Conservation (phyloP, 192 early-diverging fungal genomes). For the Coemansia sp. region DNA sequence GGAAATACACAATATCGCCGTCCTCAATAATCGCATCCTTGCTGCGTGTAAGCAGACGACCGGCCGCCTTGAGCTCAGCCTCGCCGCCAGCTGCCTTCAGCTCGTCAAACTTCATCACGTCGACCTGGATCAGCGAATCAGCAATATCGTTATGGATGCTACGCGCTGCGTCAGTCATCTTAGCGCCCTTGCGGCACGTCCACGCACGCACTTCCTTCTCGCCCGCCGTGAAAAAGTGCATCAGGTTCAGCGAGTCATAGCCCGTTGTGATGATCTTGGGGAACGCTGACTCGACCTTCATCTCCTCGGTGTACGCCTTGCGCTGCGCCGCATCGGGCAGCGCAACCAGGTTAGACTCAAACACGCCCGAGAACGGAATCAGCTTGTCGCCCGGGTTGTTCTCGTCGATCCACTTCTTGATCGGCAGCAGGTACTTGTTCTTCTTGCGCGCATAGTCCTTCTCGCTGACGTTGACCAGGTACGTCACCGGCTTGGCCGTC, state of each 20-base stretch:
- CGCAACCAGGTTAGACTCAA: conserved; percentile 67
- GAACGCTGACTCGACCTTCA: conserved; percentile 67
- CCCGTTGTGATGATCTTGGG: conserved; percentile 92
- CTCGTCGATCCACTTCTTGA: conserved; percentile 91
- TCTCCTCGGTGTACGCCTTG: conserved; percentile 62
- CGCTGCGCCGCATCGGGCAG: conserved; percentile 60
- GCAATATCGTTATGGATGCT: conserved; percentile 88
- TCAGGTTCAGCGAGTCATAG: conserved; percentile 80
- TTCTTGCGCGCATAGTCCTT: conserved; percentile 90
- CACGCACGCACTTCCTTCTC: conserved; percentile 89
- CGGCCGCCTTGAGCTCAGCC: conserved; percentile 83
- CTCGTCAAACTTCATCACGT: conserved; percentile 88
- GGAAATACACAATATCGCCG: conserved; percentile 89
- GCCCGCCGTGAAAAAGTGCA: conserved; percentile 95
- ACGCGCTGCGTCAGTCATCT: conserved; percentile 89
- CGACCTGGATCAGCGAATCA: conserved; percentile 90
- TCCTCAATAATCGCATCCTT: conserved; percentile 91
- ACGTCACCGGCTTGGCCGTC: conserved; percentile 96
- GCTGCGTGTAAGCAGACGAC: conserved; percentile 89
- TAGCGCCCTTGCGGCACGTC: conserved; percentile 80
- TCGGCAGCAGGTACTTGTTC: conserved; percentile 88
- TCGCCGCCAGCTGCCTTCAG: conserved; percentile 82
- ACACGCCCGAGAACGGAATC: conserved; percentile 86
- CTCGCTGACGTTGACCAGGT: conserved; percentile 89
- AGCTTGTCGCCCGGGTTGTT: conserved; percentile 85